phyloP scores from a whole-genome alignment of 768 basidiomycete genomes.

The Mycena floridula region DNA sequence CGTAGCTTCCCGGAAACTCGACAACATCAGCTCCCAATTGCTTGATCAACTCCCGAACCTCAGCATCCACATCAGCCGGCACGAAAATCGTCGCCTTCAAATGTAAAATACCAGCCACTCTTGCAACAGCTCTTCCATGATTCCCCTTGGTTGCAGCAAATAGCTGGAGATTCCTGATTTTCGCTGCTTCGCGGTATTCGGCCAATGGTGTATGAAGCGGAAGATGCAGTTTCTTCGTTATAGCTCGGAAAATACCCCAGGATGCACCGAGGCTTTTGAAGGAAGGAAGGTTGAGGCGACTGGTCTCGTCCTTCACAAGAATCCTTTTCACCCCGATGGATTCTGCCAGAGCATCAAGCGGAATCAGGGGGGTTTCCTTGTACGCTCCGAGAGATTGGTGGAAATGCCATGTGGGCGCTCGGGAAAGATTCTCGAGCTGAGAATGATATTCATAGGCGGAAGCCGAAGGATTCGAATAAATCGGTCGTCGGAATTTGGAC shows the following conservation, averaged over 20 bases:
- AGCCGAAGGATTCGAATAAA: too few relatives aligned
- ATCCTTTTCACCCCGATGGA: neutral
- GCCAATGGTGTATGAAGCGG: neutral
- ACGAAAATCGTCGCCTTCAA: neutral
- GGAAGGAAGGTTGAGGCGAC: constrained; percentile 4
- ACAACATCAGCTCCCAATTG: neutral
- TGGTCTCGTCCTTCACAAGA: constrained; percentile 6
- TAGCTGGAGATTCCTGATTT: neutral
- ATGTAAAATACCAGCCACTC: neutral
- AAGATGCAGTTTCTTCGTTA: constrained; percentile 1
- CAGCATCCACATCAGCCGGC: neutral
- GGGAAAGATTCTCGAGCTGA: too few relatives aligned
- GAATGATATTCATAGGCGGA: too few relatives aligned
- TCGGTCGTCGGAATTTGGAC: too few relatives aligned
- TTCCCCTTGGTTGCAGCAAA: constrained; percentile 6
- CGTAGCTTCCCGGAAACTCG: neutral
- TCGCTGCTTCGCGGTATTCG: neutral
- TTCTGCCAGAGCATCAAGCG: neutral
- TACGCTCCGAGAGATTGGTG: too few relatives aligned
- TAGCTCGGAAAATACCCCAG: constrained; percentile 6
- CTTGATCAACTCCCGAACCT: neutral
- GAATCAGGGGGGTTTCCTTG: neutral
- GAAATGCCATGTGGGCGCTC: too few relatives aligned
- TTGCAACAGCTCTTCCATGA: constrained; percentile 6
- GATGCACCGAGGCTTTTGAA: constrained; percentile 10